Conservation (phyloP, 169 alveolate genomes). For the Perkinsus chesapeaki region DNA sequence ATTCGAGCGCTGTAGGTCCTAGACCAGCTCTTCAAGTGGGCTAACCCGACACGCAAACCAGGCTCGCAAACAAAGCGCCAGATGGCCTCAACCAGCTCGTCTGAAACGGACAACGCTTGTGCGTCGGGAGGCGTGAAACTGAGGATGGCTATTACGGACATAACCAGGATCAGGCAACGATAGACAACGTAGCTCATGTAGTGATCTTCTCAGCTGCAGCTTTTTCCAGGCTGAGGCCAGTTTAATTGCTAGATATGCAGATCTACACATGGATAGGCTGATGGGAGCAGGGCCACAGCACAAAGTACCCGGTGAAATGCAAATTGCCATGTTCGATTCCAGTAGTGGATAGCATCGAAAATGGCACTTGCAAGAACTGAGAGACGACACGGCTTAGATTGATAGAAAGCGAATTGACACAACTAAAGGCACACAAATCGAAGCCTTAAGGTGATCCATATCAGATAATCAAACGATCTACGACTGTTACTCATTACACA, state of each 20-base stretch:
- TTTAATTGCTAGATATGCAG: neutral
- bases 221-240: neutral
- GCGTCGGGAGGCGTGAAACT: neutral
- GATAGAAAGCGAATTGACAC: neutral
- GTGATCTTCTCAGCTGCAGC: neutral
- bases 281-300: neutral
- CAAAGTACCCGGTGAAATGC: neutral
- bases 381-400: neutral
- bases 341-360: neutral
- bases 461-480: neutral
- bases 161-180: neutral
- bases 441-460: neutral
- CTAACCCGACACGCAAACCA: neutral
- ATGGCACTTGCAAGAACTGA: neutral
- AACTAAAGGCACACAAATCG: neutral
- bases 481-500: neutral
- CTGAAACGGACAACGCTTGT: neutral
- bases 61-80: neutral
- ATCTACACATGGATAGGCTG: neutral
- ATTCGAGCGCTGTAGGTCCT: neutral
- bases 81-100: neutral
- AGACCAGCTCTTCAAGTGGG: neutral
- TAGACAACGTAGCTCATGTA: neutral
- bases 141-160: neutral
- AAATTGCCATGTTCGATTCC: neutral